Percentiles rank a stretch among this genome's conserved stretches.
Conservation (phyloP, 768 basidiomycete species). For the Boletus coccyginus region DNA sequence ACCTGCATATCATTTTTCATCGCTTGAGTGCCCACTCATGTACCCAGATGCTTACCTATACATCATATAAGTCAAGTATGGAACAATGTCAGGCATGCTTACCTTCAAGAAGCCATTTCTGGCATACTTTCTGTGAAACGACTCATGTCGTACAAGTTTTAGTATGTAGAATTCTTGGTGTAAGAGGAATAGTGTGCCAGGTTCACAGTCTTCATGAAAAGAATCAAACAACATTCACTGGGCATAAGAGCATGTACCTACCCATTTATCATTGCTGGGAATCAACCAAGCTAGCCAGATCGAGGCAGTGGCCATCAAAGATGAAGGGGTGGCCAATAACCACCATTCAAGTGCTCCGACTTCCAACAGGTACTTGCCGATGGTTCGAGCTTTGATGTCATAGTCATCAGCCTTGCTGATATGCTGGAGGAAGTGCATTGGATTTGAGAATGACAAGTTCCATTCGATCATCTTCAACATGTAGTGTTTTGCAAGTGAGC, state of each 20-base stretch:
- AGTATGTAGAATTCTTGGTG: no score
- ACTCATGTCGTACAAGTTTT: no score
- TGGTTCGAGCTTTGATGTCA: slow-evolving; percentile 28
- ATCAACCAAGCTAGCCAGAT: slow-evolving; percentile 84
- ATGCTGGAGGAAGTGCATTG: slow-evolving; percentile 81
- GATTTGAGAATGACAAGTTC: slow-evolving; percentile 82
- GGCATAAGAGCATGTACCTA: slow-evolving; percentile 37
- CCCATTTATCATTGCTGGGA: slow-evolving; percentile 84
- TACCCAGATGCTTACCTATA: slow-evolving; percentile 43
- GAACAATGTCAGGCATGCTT: no score
- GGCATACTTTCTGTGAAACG: no score
- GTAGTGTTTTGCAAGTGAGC: slow-evolving; percentile 69
- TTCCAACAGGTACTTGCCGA: slow-evolving; percentile 91
- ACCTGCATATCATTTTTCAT: no score
- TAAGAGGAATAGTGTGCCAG: no score
- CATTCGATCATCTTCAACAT: slow-evolving; percentile 81
- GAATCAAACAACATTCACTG: neutral
- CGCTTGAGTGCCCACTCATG: slow-evolving; percentile 26
- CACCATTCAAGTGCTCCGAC: slow-evolving; percentile 78
- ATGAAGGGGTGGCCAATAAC: slow-evolving; percentile 73
- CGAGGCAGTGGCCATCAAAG: slow-evolving; percentile 76
- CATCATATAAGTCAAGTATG: no score
- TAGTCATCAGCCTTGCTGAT: slow-evolving; percentile 42
- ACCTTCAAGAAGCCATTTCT: no score
- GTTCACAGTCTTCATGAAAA: no score